These are phyloP conservation scores for Microthyrium microscopicum DNA, from an alignment of 2,329 filamentous ascomycete genomes.

Conservation along the genomic window DNA sequence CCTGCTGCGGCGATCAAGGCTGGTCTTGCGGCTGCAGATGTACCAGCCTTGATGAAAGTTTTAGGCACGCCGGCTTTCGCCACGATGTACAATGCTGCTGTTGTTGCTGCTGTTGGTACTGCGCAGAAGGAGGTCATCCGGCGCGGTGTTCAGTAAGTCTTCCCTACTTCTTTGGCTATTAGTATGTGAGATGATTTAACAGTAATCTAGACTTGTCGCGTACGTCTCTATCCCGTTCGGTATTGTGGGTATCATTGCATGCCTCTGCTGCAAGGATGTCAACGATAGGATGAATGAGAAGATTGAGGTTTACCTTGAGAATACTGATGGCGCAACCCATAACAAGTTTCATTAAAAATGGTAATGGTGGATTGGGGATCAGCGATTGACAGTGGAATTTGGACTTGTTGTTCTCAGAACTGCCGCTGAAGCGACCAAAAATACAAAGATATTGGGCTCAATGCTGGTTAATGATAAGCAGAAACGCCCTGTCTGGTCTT, in stretches of 20 bases:
- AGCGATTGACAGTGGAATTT: too few species aligned
- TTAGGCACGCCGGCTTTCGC: constrained; percentile 3
- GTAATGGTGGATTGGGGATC: too few species aligned
- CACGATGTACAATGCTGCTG: neutral
- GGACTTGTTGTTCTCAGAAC: too few species aligned
- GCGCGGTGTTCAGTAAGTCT: neutral
- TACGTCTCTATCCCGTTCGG: constrained; percentile 18
- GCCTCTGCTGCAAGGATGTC: constrained; percentile 17
- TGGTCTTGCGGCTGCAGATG: neutral
- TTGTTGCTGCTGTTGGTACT: neutral
- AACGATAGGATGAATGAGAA: constrained; percentile 20
- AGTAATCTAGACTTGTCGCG: constrained; percentile 13
- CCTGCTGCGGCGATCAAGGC: constrained; percentile 2
- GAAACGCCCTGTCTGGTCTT: too few species aligned
- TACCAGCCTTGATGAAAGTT: neutral
- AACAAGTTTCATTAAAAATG: constrained; percentile 12
- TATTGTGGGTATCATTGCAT: constrained; percentile 16
- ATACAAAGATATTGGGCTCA: too few species aligned
- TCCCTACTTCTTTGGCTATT: too few species aligned
- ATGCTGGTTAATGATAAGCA: too few species aligned
- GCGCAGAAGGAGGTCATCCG: constrained; percentile 1
- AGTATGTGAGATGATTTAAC: neutral
- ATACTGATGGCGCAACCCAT: constrained; percentile 11
- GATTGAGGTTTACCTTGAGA: constrained; percentile 17
- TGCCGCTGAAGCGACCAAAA: too few species aligned